Base-by-base conservation (phyloP, 2,329 filamentous ascomycete species). In the Ophiostoma novo-ulmi region DNA sequence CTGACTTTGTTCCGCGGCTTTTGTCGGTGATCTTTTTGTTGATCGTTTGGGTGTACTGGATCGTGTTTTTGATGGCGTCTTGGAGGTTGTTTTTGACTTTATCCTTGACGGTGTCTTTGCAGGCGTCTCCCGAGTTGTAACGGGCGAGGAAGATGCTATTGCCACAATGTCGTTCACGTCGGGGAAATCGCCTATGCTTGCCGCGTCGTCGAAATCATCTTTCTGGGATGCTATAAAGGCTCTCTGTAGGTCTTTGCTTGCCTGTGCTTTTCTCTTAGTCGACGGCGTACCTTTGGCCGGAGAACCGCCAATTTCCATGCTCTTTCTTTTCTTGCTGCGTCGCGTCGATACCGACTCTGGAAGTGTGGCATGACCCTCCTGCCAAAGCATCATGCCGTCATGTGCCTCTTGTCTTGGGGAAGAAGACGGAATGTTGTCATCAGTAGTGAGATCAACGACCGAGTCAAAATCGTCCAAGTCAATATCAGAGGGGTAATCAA, bases 281-380 rank as follows among this genome's bases (percentile, higher is more conserved):
- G 64, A 22, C 20, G 52, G 35, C 5, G 31, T 31, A 22, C 17
- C 67, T 68, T 70, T 72, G n/a, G 36, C 36, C 5, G 69, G 69
- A 11, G 70, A 71, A 10, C 66, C 67, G 39, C 39, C 68, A 35
- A 84, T 82, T 11, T 85, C 82, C 35, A 78, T 78, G 72, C 84
- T 85, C 75, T 87, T 87, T 72, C 84, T 78, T 76, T 87, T 87
- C 76, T 82, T 85, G 22, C 79, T 79, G 65, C 80, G 79, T 64
- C 48, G 55, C 0, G 77, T 81, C 1, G 79, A 73, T 11, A 76
- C 68, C 5, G 80, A 80, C 38, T 80, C 79, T 0, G 81, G 77
- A 67, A 81, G 80, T 26, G 76, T 75, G 26, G 80, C 80, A 73
- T 78, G 79, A 22, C 81, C 80, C 66, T 83, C 81, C 2, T 79